Evolutionary conservation across 1,139 yeast genomes (phyloP).

Genomic region (Casaregolazyma suthepensis): DNA sequence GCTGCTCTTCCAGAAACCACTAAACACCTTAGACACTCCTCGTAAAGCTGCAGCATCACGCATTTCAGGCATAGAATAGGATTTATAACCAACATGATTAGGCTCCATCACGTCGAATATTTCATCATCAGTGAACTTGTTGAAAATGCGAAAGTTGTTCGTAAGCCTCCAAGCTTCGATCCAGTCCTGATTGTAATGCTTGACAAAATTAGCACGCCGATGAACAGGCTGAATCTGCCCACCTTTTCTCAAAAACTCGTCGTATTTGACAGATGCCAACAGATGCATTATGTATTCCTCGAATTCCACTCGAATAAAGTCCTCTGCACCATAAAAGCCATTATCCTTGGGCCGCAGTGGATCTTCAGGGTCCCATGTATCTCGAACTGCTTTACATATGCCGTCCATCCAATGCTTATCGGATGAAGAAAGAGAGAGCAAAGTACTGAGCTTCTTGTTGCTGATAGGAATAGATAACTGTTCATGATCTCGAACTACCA

Average conservation of each 20-base stretch:
- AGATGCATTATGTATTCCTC: conserved; percentile 83
- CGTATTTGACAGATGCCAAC: conserved; percentile 65
- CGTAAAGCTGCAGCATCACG: conserved; percentile 8
- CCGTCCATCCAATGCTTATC: conserved; percentile 71
- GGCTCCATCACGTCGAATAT: conserved; percentile 85
- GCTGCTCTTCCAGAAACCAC: conserved; percentile 25
- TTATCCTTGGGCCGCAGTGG: conserved; percentile 42
- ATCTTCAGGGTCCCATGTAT: conserved; percentile 40
- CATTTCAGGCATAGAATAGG: background rate
- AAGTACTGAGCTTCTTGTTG: conserved; percentile 34
- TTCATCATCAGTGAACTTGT: conserved; percentile 74
- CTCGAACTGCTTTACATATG: conserved; percentile 36
- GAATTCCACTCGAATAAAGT: conserved; percentile 77
- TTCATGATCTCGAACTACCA: conserved; percentile 41
- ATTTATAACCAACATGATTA: conserved; percentile 43
- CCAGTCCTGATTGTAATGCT: conserved; percentile 49
- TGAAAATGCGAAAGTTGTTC: conserved; percentile 64
- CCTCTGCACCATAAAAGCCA: conserved; percentile 72
- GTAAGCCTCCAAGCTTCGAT: conserved; percentile 61
- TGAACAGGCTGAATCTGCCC: conserved; percentile 41
- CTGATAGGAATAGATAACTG: conserved; percentile 27
- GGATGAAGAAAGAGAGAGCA: conserved; percentile 49
- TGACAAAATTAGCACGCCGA: conserved; percentile 17
- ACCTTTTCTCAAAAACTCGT: conserved; percentile 45
- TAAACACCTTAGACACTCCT: conserved; percentile 26